Evolutionary conservation across 352 stramenopile genomes (phyloP).

Genomic region (Globisporangium nunn): DNA sequence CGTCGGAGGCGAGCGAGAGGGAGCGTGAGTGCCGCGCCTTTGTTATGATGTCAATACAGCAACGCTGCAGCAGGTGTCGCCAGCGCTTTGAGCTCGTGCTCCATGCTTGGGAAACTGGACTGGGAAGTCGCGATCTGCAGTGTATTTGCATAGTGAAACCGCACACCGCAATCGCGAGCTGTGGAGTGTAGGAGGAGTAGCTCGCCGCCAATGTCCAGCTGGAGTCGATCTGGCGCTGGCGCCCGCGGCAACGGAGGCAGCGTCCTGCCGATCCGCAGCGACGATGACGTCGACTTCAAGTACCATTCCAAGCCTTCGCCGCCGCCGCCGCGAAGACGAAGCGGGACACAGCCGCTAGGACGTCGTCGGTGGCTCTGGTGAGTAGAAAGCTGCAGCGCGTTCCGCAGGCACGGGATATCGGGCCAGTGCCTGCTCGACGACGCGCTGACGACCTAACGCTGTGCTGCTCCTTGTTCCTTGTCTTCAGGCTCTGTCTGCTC

Average conservation of each 20-base stretch:
- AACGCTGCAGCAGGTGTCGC: too few relatives aligned
- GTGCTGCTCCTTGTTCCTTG: neutral
- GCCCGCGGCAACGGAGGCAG: neutral
- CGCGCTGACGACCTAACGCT: neutral
- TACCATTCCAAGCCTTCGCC: constrained; percentile 9
- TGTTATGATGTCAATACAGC: too few relatives aligned
- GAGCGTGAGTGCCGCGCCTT: too few relatives aligned
- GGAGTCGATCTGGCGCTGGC: constrained; percentile 6
- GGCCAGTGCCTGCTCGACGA: neutral
- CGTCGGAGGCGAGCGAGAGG: neutral
- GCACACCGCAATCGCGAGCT: too few relatives aligned
- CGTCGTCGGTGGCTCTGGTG: constrained; percentile 18
- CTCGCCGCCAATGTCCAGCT: constrained; percentile 7
- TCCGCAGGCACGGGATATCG: neutral
- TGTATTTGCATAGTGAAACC: too few relatives aligned
- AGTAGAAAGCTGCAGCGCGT: neutral
- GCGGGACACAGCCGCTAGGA: neutral
- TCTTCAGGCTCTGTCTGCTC: constrained; percentile 33
- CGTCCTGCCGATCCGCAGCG: constrained; percentile 4
- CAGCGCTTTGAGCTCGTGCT: too few relatives aligned
- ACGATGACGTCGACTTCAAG: constrained; percentile 7
- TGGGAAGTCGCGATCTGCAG: too few relatives aligned
- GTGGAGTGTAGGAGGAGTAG: too few relatives aligned
- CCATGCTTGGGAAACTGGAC: too few relatives aligned
- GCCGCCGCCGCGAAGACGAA: constrained; percentile 1